Evolutionary conservation across 768 basidiomycete genomes (phyloP), one percentile per base, ranked within the genome.

Genomic region (Boletus rubescentipes): DNA sequence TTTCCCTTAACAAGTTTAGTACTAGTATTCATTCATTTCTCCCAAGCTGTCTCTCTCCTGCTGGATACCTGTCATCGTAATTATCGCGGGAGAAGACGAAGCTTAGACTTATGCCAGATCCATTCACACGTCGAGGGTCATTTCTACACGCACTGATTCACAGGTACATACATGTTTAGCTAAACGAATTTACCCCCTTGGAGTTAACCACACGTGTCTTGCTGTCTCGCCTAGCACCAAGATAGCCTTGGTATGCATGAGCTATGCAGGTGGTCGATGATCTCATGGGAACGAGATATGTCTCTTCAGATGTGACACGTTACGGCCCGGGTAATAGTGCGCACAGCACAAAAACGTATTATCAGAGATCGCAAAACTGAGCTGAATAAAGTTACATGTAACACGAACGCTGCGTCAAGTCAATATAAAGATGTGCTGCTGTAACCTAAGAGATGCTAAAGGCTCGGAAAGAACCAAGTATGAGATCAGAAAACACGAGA

Each of bases 51-150:
- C 16, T 20, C 29, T 10, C 16, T 21, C 39, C 42, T 26, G 14
- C 20, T 46, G 30, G 18, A 43, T 47, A 58, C 16, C 6, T 38
- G 34, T 37, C 26, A 23, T 20, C n/a, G 23, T 32, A 53, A 68
- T 58, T 57, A 55, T 66, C 63, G 64, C 65, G 65, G 65, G 66
- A 66, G 66, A 66, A 68, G 63, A 32, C 6, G 16, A 45, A 12
- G 23, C 32, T 47, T 50, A 14, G 32, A 35, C 26, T 14, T 50
- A 46, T 31, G 21, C 42, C 30, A 43, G 51, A 59, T 62, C 54
- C 46, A 47, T 67, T 66, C 60, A 60, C 55, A 67, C 57, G 55
- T 44, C 53, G 53, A 49, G 55, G 21, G 35, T 9, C 49, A 34
- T 49, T 35, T 51, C 39, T 37, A 37, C 47, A 37, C n/a, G 29